Conservation (phyloP, 2,329 filamentous ascomycete species). For the Hypoxylon sp. region DNA sequence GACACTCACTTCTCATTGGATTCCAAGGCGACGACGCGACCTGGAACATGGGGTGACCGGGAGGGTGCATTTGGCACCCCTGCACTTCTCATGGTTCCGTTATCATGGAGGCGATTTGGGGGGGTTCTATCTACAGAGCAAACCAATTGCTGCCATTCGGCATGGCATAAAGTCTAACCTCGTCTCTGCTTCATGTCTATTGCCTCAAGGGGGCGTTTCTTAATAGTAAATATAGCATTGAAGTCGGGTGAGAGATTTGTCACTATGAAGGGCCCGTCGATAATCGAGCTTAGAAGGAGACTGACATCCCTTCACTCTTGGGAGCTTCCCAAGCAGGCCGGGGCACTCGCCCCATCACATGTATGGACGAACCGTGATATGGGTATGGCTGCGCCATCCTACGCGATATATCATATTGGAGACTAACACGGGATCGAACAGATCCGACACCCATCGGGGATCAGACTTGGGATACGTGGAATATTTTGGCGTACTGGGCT, state of each 20-base stretch:
- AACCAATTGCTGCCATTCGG: neutral
- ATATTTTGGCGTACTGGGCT: conserved; percentile 57
- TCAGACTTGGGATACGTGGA: conserved; percentile 58
- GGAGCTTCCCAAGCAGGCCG: conserved; percentile 64
- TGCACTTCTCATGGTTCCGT: conserved; percentile 30
- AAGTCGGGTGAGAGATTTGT: neutral
- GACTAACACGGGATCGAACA: conserved; percentile 41
- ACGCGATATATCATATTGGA: conserved; percentile 23
- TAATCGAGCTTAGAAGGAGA: conserved; percentile 55
- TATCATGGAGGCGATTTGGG: conserved; percentile 23
- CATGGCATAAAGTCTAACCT: conserved; percentile 2
- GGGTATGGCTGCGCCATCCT: conserved; percentile 48
- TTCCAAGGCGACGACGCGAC: conserved; percentile 22
- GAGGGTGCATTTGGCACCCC: conserved; percentile 34
- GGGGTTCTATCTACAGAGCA: conserved; percentile 3
- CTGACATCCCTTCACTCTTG: conserved; percentile 61
- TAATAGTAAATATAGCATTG: neutral
- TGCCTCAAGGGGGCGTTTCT: neutral
- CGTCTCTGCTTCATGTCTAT: neutral
- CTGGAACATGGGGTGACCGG: conserved; percentile 21
- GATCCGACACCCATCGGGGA: conserved; percentile 57
- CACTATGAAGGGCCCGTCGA: conserved; percentile 46
- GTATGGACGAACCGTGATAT: conserved; percentile 59
- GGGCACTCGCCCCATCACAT: conserved; percentile 62
- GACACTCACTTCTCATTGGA: conserved; percentile 39